Evolutionary conservation across 2,329 filamentous ascomycete species (phyloP).

Genomic region (Fusarium sp.): DNA sequence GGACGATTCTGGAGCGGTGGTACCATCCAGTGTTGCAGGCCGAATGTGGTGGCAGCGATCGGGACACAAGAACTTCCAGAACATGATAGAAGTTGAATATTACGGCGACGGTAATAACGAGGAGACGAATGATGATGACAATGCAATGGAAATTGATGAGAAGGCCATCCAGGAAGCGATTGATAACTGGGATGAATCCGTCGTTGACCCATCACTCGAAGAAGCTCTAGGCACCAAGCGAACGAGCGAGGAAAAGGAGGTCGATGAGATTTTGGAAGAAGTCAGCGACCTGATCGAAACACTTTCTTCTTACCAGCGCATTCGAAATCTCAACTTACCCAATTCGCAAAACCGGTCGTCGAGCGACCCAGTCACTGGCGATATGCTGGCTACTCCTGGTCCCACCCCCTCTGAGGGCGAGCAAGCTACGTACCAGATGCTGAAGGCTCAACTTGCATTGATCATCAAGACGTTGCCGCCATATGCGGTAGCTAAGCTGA

Average conservation of each 20-base stretch:
- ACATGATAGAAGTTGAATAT: constrained; percentile 67
- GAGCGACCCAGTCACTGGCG: constrained; percentile 71
- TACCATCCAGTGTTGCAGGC: constrained; percentile 74
- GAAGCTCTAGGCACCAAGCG: constrained; percentile 63
- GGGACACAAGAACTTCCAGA: constrained; percentile 73
- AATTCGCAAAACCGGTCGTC: constrained; percentile 71
- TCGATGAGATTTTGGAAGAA: constrained; percentile 76
- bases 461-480: constrained; percentile 82
- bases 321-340: constrained; percentile 76
- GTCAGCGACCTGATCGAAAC: constrained; percentile 82
- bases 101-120: constrained; percentile 54
- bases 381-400: constrained; percentile 74
- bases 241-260: constrained; percentile 72
- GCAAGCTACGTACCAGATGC: constrained; percentile 72
- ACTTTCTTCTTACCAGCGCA: constrained; percentile 80
- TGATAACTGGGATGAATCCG: constrained; percentile 67
- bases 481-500: constrained; percentile 85
- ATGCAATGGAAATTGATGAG: constrained; percentile 61
- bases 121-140: constrained; percentile 48
- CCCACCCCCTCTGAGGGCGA: constrained; percentile 74
- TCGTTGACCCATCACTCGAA: constrained; percentile 68
- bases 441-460: constrained; percentile 79
- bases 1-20: constrained; percentile 77
- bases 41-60: constrained; percentile 81
- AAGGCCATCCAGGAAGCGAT: constrained; percentile 64